These are phyloP conservation scores for Arabidopsis suecica DNA, from an alignment of 345 rosid species.

Conservation along the genomic window DNA sequence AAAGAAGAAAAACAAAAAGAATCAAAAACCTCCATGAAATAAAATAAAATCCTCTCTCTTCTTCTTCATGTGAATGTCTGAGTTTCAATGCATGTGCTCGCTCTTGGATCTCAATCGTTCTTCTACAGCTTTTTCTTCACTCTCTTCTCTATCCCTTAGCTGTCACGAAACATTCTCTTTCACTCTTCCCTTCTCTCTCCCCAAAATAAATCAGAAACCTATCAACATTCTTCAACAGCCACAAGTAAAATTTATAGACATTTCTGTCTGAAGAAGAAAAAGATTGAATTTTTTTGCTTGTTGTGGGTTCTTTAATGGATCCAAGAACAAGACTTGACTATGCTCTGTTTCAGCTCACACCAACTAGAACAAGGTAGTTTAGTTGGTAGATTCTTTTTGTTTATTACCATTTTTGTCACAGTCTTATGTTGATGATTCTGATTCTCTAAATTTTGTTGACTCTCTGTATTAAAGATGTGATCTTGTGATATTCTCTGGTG, in stretches of 20 bases:
- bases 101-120: conserved; percentile 42
- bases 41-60: conserved; percentile 22
- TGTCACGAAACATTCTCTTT: conserved; percentile 48
- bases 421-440: not conserved
- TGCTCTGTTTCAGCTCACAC: conserved; percentile 94
- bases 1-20: conserved; percentile 1
- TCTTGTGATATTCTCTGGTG: conserved; percentile 78
- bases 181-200: conserved; percentile 28
- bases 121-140: conserved; percentile 23
- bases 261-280: conserved; percentile 11
- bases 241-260: not conserved
- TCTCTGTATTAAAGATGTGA: conserved; percentile 71
- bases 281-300: not conserved
- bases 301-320: conserved; percentile 61
- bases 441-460: not conserved
- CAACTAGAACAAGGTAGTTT: conserved; percentile 95
- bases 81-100: conserved; percentile 44
- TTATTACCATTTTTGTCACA: not conserved
- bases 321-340: conserved; percentile 77
- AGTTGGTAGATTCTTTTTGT: conserved; percentile 4
- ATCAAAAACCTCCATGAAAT: conserved; percentile 6
- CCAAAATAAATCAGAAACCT: conserved; percentile 9
- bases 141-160: conserved; percentile 38
- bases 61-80: conserved; percentile 42
- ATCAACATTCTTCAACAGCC: conserved; percentile 34